Conservation (phyloP, 225 moss, liverwort and hornwort species). For the Straminergon stramineum region DNA sequence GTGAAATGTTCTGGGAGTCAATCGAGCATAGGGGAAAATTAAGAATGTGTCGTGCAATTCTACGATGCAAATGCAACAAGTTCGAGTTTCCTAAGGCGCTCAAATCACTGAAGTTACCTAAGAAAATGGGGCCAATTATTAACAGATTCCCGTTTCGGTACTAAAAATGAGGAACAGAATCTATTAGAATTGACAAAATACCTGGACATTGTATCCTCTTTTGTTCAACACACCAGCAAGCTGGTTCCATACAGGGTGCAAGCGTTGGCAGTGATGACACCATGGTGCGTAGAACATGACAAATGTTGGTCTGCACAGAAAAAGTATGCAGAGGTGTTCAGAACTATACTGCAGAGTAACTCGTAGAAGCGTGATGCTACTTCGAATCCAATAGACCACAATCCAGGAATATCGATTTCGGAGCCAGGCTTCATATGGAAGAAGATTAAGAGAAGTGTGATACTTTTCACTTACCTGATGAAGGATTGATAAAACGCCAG, state of each 20-base stretch:
- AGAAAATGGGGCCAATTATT: background rate
- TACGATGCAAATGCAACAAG: background rate
- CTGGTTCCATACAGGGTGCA: constrained; percentile 64
- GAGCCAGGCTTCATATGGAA: background rate
- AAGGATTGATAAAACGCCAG: background rate
- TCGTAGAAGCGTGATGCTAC: background rate
- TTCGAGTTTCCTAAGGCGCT: background rate
- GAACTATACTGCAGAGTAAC: background rate
- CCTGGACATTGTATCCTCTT: constrained; percentile 62
- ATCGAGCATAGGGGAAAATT: background rate
- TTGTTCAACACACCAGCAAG: constrained; percentile 43
- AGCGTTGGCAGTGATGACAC: constrained; percentile 72
- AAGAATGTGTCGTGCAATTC: background rate
- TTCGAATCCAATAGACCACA: background rate
- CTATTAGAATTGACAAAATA: background rate
- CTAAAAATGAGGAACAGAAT: background rate
- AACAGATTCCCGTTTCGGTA: background rate
- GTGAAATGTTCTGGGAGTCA: background rate
- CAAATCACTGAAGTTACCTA: background rate
- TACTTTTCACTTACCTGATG: background rate
- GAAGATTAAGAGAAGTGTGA: background rate
- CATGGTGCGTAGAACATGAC: constrained; percentile 84
- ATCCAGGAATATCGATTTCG: background rate
- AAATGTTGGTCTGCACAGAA: constrained; percentile 64
- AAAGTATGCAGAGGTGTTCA: background rate